Percentiles rank a stretch among this genome's conserved stretches.
Evolutionary conservation across 176 grass and related monocot species (phyloP).

Genomic region (Phyllostachys edulis): DNA sequence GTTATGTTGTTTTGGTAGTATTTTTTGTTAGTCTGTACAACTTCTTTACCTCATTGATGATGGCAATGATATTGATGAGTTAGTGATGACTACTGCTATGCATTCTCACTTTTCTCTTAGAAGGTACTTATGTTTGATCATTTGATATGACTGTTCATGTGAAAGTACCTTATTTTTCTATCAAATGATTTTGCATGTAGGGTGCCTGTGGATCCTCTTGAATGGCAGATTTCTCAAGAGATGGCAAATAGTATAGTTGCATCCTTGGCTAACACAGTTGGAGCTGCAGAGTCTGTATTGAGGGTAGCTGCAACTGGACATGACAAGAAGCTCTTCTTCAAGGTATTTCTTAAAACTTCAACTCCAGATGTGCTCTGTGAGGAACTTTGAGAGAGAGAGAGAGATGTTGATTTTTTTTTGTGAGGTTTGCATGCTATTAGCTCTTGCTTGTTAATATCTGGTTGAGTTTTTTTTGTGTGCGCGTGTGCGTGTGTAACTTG

Average conservation of each 20-base stretch:
- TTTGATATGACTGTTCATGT: background rate
- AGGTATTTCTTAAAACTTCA: constrained; percentile 49
- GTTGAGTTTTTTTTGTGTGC: background rate
- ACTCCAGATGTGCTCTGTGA: background rate
- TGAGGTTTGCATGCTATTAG: background rate
- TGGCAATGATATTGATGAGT: background rate
- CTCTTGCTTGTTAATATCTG: background rate
- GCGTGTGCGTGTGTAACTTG: background rate
- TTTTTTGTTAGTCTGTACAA: background rate
- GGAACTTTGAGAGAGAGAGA: background rate
- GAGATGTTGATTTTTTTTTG: background rate
- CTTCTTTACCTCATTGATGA: background rate
- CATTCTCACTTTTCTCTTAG: background rate
- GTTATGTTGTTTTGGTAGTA: background rate
- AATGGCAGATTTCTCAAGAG: constrained; percentile 95
- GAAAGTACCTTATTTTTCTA: background rate
- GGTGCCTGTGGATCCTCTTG: constrained; percentile 94
- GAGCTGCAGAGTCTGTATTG: constrained; percentile 89
- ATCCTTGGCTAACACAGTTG: constrained; percentile 87
- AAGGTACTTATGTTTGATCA: background rate
- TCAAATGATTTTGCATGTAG: constrained; percentile 39
- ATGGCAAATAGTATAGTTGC: constrained; percentile 89
- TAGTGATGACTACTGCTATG: background rate
- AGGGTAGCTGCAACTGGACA: constrained; percentile 89
- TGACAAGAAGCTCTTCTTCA: constrained; percentile 88